These are phyloP conservation scores for Pittosporum tobira DNA, from an alignment of 129 eudicot genomes.

Conservation along the genomic window DNA sequence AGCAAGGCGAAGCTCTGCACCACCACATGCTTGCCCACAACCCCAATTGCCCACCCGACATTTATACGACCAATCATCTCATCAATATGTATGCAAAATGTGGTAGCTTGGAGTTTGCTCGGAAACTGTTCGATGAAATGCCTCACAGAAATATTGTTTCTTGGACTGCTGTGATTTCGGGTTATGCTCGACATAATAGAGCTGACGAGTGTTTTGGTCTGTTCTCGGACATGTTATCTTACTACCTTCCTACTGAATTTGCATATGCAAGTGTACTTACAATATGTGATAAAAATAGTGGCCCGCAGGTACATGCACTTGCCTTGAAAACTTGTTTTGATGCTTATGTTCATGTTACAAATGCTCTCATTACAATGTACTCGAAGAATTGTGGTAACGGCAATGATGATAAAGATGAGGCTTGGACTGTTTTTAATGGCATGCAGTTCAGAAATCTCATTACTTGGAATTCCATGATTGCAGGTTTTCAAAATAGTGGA, in stretches of 20 bases:
- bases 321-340: slow-evolving; percentile 49
- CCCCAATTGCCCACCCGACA: slow-evolving; percentile 7
- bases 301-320: slow-evolving; percentile 58
- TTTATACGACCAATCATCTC: slow-evolving; percentile 40
- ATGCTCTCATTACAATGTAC: slow-evolving; percentile 70
- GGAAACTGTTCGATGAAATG: slow-evolving; percentile 59
- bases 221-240: slow-evolving; percentile 36
- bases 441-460: slow-evolving; percentile 35
- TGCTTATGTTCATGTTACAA: slow-evolving; percentile 50
- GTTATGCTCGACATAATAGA: slow-evolving; percentile 36
- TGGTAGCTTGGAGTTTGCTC: slow-evolving; percentile 41
- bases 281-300: slow-evolving; percentile 36
- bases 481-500: slow-evolving; percentile 42
- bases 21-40: slow-evolving; percentile 29
- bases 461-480: slow-evolving; percentile 65
- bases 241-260: slow-evolving; percentile 50
- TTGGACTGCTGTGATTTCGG: slow-evolving; percentile 66
- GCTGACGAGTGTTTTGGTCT: slow-evolving; percentile 25
- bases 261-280: slow-evolving; percentile 55
- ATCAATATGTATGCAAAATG: slow-evolving; percentile 59
- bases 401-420: slow-evolving; percentile 22
- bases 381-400: slow-evolving; percentile 19
- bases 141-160: slow-evolving; percentile 51
- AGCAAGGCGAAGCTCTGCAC: slow-evolving; percentile 31
- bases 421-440: slow-evolving; percentile 43